Conservation (phyloP, 1,139 yeast genomes). For the Lodderomyces parapsilosis region DNA sequence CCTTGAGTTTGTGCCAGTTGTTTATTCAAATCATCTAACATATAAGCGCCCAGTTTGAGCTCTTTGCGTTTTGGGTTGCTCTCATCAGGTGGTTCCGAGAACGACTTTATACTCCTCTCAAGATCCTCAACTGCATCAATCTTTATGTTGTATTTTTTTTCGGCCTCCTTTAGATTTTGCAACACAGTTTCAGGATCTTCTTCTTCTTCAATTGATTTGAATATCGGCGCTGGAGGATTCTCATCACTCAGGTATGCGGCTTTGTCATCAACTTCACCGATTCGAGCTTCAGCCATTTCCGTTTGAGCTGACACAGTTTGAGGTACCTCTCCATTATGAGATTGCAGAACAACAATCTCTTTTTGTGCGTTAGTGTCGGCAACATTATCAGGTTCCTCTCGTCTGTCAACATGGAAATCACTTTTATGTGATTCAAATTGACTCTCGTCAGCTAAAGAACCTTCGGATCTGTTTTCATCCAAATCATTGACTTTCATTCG, state of each 20-base stretch:
- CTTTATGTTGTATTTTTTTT: constrained; percentile 31
- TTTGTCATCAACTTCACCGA: neutral
- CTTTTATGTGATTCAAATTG: constrained; percentile 14
- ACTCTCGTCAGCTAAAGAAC: constrained; percentile 27
- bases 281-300: neutral
- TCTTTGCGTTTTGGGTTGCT: neutral
- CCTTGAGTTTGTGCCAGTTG: neutral
- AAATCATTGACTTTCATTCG: constrained; percentile 13
- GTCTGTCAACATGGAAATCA: constrained; percentile 1
- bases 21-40: neutral
- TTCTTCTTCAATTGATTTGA: constrained; percentile 27
- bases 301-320: neutral
- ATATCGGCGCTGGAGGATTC: constrained; percentile 22
- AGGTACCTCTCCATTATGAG: neutral
- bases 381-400: constrained; percentile 3
- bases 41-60: neutral
- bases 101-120: constrained; percentile 18
- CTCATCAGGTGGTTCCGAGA: constrained; percentile 4
- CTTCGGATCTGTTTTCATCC: constrained; percentile 26
- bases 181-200: constrained; percentile 34
- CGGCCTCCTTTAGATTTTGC: constrained; percentile 29
- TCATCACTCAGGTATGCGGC: constrained; percentile 9
- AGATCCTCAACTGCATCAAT: constrained; percentile 32
- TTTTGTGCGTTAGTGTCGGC: neutral
- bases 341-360: neutral